phyloP scores from a whole-genome alignment of 1,139 yeast genomes.

The Zygosaccharomyces sapae region DNA sequence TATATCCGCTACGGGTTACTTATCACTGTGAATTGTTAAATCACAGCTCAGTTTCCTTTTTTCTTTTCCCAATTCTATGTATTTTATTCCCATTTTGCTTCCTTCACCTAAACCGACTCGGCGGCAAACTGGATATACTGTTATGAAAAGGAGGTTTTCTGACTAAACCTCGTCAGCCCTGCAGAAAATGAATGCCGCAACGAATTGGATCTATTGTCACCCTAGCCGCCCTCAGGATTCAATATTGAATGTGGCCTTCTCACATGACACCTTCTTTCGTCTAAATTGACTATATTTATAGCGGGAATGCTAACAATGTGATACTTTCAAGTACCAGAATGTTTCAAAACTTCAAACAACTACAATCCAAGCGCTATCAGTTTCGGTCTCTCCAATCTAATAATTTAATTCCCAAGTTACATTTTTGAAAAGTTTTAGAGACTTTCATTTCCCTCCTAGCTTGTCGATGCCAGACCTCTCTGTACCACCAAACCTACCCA shows the following conservation, averaged over 20 bases:
- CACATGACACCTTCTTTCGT: not conserved
- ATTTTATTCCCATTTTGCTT: too few relatives aligned
- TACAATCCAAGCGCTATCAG: not conserved
- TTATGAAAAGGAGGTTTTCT: not conserved
- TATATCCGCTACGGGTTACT: too few relatives aligned
- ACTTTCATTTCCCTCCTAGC: not conserved
- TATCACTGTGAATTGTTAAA: too few relatives aligned
- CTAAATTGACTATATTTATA: not conserved
- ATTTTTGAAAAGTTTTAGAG: not conserved
- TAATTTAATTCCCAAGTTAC: not conserved
- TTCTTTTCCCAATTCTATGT: too few relatives aligned
- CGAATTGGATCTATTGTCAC: not conserved
- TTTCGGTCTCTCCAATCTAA: not conserved
- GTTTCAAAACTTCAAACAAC: not conserved
- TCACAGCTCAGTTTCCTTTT: too few relatives aligned
- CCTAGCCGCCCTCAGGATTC: not conserved
- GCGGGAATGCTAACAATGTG: not conserved
- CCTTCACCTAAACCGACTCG: too few relatives aligned
- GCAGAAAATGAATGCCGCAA: not conserved
- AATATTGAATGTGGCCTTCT: not conserved
- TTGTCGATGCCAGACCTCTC: slow-evolving; percentile 25
- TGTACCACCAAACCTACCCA: slow-evolving; percentile 33
- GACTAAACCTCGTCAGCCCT: not conserved
- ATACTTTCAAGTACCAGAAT: not conserved
- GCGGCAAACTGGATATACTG: too few relatives aligned